A percentile compares a stretch with the other conserved stretches of the same genome.
Evolutionary conservation across 73 alveolate species (phyloP).

Genomic region (Uronychia binucleata): DNA sequence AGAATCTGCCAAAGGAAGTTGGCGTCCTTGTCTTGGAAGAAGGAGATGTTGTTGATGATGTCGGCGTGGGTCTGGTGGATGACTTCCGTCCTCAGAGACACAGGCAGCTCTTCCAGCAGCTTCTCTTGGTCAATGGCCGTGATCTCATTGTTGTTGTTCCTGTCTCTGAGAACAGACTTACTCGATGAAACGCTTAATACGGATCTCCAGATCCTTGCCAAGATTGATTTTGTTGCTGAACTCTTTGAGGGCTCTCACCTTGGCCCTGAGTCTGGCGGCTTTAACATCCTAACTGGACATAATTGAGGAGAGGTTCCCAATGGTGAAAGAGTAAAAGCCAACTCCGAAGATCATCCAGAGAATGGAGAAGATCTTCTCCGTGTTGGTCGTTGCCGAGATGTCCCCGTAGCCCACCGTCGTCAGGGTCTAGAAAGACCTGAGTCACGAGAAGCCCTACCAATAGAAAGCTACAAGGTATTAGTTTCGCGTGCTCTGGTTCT

Average conservation of each 20-base stretch:
- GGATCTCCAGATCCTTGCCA: slow-evolving; percentile 6
- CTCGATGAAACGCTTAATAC: slow-evolving; percentile 32
- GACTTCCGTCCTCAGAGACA: slow-evolving; percentile 11
- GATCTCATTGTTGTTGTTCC: slow-evolving; percentile 1
- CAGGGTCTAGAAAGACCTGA: slow-evolving; percentile 83
- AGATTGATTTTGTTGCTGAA: slow-evolving; percentile 13
- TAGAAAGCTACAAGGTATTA: slow-evolving; percentile 66
- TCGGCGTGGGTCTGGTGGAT: slow-evolving; percentile 4
- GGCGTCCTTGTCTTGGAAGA: not conserved
- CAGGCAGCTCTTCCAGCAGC: slow-evolving; percentile 19
- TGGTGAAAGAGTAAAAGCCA: slow-evolving; percentile 79
- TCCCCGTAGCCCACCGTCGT: slow-evolving; percentile 93
- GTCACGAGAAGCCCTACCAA: slow-evolving; percentile 34
- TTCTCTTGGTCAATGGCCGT: not conserved
- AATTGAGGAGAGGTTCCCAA: slow-evolving; percentile 72
- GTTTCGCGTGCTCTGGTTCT: slow-evolving; percentile 26
- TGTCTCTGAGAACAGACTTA: not conserved
- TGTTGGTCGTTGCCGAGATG: slow-evolving; percentile 55
- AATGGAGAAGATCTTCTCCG: slow-evolving; percentile 62
- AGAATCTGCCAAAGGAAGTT: slow-evolving; percentile 69
- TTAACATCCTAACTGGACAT: slow-evolving; percentile 44
- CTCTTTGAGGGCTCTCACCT: slow-evolving; percentile 43
- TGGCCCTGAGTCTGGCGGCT: slow-evolving; percentile 43
- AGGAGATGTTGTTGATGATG: not conserved
- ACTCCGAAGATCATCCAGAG: slow-evolving; percentile 83